A percentile compares a stretch with the other conserved stretches of the same genome.
phyloP scores from a whole-genome alignment of 192 early-diverging fungal species.

The Funneliformis geosporum region DNA sequence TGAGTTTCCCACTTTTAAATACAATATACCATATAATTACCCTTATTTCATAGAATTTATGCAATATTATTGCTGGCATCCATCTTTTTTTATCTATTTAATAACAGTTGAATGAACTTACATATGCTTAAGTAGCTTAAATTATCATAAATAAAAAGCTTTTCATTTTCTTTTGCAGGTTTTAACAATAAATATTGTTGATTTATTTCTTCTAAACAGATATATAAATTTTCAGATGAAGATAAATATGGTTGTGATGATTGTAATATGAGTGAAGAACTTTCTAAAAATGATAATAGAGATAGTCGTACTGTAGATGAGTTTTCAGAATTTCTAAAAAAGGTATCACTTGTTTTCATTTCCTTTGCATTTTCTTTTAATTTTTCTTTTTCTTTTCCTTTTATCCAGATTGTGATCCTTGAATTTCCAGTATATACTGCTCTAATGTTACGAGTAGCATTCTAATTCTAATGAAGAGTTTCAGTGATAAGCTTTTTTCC shows the following conservation, averaged over 20 bases:
- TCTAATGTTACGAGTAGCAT: background rate
- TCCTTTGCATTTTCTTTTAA: background rate
- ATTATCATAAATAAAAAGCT: background rate
- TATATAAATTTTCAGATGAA: background rate
- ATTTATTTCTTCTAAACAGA: background rate
- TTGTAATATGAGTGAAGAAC: background rate
- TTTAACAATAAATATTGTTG: background rate
- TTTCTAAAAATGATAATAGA: background rate
- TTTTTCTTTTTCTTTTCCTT: background rate
- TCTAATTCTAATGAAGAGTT: background rate
- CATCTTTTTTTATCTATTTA: too few relatives aligned
- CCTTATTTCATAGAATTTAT: background rate
- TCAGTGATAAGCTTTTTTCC: background rate
- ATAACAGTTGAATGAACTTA: background rate
- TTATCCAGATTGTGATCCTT: background rate
- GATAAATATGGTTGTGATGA: background rate
- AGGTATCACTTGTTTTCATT: background rate
- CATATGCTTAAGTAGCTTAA: background rate
- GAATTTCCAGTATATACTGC: slow-evolving; percentile 3
- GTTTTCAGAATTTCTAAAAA: background rate
- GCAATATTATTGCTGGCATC: too few relatives aligned
- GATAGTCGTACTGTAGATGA: background rate
- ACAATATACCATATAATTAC: slow-evolving; percentile 11
- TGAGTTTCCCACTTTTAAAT: background rate
- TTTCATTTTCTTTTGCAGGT: background rate